These are phyloP conservation scores for Candida loeiensis DNA, from an alignment of 805 yeast genomes.

Conservation along the genomic window DNA sequence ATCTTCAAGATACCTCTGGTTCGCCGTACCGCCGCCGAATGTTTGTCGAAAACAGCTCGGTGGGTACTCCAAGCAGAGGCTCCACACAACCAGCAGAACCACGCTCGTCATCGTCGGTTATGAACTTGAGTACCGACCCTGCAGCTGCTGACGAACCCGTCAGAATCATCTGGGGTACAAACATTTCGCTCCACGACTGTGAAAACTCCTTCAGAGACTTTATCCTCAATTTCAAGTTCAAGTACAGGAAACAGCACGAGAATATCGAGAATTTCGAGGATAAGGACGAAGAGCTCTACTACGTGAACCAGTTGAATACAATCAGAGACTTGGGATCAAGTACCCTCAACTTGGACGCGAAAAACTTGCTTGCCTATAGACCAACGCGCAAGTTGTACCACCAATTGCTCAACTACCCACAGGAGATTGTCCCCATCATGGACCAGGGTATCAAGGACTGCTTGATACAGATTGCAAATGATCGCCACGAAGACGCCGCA, in stretches of 20 bases:
- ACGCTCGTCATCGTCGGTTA: slow-evolving; percentile 21
- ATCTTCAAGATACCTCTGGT: slow-evolving; percentile 66
- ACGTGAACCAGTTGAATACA: slow-evolving; percentile 66
- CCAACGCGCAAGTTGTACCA: slow-evolving; percentile 75
- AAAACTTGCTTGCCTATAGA: slow-evolving; percentile 71
- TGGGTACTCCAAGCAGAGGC: slow-evolving; percentile 6
- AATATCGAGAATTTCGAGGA: slow-evolving; percentile 24
- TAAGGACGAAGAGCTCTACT: slow-evolving; percentile 70
- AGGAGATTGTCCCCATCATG: slow-evolving; percentile 96
- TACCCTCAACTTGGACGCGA: slow-evolving; percentile 80
- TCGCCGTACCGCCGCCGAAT: slow-evolving; percentile 67
- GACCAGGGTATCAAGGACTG: slow-evolving; percentile 92
- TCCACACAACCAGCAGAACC: slow-evolving; percentile 2
- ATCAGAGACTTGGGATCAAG: slow-evolving; percentile 79
- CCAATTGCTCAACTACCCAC: slow-evolving; percentile 89
- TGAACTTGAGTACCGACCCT: slow-evolving; percentile 23
- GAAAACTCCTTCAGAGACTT: slow-evolving; percentile 77
- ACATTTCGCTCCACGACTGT: slow-evolving; percentile 88
- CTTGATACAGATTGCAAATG: slow-evolving; percentile 69
- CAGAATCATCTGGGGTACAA: slow-evolving; percentile 97
- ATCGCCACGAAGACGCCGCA: slow-evolving; percentile 29
- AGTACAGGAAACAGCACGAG: slow-evolving; percentile 58
- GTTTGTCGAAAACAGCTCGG: slow-evolving; percentile 39
- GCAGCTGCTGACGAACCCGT: slow-evolving; percentile 58
- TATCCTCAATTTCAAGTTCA: slow-evolving; percentile 76